Evolutionary conservation across 176 grass and related monocot species (phyloP).

Genomic region (Oryza officinalis): DNA sequence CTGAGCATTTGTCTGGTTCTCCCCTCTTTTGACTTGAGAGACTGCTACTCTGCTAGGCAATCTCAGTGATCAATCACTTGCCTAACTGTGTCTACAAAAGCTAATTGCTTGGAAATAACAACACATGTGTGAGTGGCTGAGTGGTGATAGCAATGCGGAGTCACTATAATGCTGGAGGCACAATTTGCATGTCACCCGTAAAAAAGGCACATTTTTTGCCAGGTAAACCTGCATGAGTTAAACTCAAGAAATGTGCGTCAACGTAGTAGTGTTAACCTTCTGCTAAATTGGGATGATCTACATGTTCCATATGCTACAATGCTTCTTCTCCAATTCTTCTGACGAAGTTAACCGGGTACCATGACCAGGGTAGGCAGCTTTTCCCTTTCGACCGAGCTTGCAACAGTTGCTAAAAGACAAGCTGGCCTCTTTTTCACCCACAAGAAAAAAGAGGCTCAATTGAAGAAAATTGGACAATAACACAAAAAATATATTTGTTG

Average conservation of each 20-base stretch:
- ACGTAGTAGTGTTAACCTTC: background rate
- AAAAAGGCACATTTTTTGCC: conserved; percentile 10
- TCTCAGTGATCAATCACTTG: background rate
- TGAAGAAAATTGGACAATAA: background rate
- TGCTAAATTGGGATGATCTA: background rate
- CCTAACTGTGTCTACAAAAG: background rate
- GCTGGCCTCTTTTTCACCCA: conserved; percentile 23
- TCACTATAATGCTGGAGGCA: conserved; percentile 5
- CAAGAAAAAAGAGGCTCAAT: background rate
- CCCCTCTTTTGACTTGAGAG: background rate
- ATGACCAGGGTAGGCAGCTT: conserved; percentile 20
- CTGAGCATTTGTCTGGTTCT: background rate
- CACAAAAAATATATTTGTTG: background rate
- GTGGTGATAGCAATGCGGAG: background rate
- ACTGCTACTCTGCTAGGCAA: background rate
- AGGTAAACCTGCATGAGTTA: conserved; percentile 11
- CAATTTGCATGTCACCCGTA: background rate
- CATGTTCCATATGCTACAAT: background rate
- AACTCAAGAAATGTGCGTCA: conserved; percentile 30
- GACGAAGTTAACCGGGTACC: background rate
- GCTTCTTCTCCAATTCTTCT: conserved; percentile 25
- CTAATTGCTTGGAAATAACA: background rate
- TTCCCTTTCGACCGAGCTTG: conserved; percentile 37
- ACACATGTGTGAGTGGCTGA: background rate
- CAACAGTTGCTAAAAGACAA: conserved; percentile 42